Conservation (phyloP, 257 asterid species). For the Ocimum tenuiflorum region DNA sequence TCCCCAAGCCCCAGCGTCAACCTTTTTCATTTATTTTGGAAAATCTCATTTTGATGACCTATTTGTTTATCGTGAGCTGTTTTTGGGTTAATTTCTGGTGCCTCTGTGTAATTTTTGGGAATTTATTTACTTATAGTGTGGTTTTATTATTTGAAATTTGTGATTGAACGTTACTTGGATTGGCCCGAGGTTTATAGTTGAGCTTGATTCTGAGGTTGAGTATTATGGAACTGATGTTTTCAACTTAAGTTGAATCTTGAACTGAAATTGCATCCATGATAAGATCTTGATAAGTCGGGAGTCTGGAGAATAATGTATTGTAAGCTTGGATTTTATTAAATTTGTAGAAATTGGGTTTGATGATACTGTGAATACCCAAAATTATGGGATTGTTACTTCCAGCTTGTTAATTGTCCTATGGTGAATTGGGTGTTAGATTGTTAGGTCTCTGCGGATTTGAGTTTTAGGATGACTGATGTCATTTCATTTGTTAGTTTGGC, state of each 20-base stretch:
- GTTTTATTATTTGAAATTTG: neutral
- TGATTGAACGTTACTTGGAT: slow-evolving; percentile 9
- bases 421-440: too few species aligned
- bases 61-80: slow-evolving; percentile 14
- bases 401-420: neutral
- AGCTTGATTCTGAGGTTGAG: too few species aligned
- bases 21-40: neutral
- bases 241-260: too few species aligned
- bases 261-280: too few species aligned
- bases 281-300: too few species aligned
- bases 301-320: too few species aligned
- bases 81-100: slow-evolving; percentile 11
- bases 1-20: neutral
- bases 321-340: neutral
- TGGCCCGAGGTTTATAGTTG: neutral
- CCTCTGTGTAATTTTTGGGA: neutral
- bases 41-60: slow-evolving; percentile 10
- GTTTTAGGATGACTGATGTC: neutral
- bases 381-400: neutral
- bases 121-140: neutral
- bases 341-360: neutral
- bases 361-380: neutral
- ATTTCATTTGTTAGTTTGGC: neutral
- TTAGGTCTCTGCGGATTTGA: neutral
- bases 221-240: too few species aligned